A percentile compares a stretch with the other conserved stretches of the same genome.
These are phyloP conservation scores for Naegleria gruberi DNA, from an alignment of 208 protist genomes.

Conservation along the genomic window DNA sequence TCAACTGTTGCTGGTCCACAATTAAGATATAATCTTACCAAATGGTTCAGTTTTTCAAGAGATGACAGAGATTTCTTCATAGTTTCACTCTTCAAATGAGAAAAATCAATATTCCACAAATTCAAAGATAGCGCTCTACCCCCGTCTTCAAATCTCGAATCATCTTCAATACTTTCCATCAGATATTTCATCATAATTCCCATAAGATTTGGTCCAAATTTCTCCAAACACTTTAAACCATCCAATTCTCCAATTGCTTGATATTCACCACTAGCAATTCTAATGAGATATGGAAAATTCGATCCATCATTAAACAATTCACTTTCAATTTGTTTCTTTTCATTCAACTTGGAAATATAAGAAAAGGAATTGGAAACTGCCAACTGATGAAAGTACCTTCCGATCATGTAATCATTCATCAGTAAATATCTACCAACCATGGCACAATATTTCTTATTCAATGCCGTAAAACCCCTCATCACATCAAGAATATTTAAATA, in stretches of 20 bases:
- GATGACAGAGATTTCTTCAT: not conserved
- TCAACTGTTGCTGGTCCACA: not conserved
- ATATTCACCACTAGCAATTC: not conserved
- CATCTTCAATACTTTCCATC: not conserved
- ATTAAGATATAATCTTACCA: not conserved
- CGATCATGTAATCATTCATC: not conserved
- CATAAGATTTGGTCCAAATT: not conserved
- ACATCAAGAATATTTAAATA: not conserved
- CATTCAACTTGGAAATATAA: too few relatives aligned
- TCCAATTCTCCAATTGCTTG: too few relatives aligned
- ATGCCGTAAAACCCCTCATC: not conserved
- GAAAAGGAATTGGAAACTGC: too few relatives aligned
- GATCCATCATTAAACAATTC: not conserved
- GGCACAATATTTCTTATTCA: not conserved
- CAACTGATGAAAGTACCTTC: not conserved
- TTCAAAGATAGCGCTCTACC: not conserved
- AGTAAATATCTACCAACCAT: not conserved
- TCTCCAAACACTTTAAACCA: not conserved
- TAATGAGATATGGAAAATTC: not conserved
- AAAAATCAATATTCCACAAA: not conserved
- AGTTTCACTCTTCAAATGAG: not conserved
- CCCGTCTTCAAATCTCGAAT: not conserved
- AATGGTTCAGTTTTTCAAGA: not conserved
- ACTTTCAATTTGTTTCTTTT: too few relatives aligned
- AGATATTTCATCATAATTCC: not conserved